Conservation (phyloP, 192 early-diverging fungal genomes). For the Entomortierella parvispora region DNA sequence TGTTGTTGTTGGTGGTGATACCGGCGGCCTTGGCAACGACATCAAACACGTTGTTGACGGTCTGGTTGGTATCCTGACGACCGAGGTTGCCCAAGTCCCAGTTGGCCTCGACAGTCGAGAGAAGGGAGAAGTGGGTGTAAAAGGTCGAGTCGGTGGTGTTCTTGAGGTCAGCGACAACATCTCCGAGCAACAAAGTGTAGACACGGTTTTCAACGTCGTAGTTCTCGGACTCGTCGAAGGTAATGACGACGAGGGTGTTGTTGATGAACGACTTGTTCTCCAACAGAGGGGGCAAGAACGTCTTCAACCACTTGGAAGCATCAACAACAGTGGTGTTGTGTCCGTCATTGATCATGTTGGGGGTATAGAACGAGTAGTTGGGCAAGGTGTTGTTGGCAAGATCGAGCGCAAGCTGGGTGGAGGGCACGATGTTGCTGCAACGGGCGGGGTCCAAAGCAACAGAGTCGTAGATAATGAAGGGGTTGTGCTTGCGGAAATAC, state of each 20-base stretch:
- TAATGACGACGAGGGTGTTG: conserved; percentile 56
- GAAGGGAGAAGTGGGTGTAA: conserved; percentile 73
- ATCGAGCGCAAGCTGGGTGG: conserved; percentile 65
- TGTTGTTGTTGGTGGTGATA: conserved; percentile 34
- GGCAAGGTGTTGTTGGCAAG: conserved; percentile 36
- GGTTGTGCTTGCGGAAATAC: conserved; percentile 81
- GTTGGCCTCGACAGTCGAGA: conserved; percentile 72
- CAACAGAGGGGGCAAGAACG: conserved; percentile 63
- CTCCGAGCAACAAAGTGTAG: conserved; percentile 55
- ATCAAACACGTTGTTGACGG: conserved; percentile 58
- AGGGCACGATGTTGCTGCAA: conserved; percentile 71
- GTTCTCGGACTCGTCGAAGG: conserved; percentile 51
- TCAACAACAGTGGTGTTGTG: conserved; percentile 60
- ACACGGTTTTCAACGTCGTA: conserved; percentile 53
- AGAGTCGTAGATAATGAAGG: conserved; percentile 72
- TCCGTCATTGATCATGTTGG: conserved; percentile 70
- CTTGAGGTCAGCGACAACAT: conserved; percentile 37
- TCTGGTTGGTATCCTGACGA: conserved; percentile 61
- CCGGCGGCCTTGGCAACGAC: conserved; percentile 44
- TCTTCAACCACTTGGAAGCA: conserved; percentile 63
- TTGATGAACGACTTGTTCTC: conserved; percentile 55
- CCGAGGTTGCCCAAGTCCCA: conserved; percentile 72
- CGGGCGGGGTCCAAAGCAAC: conserved; percentile 64
- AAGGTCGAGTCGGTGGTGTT: conserved; percentile 62
- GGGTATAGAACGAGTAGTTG: conserved; percentile 54